phyloP scores from a whole-genome alignment of 2,329 filamentous ascomycete species.

The Talaromyces sp. region DNA sequence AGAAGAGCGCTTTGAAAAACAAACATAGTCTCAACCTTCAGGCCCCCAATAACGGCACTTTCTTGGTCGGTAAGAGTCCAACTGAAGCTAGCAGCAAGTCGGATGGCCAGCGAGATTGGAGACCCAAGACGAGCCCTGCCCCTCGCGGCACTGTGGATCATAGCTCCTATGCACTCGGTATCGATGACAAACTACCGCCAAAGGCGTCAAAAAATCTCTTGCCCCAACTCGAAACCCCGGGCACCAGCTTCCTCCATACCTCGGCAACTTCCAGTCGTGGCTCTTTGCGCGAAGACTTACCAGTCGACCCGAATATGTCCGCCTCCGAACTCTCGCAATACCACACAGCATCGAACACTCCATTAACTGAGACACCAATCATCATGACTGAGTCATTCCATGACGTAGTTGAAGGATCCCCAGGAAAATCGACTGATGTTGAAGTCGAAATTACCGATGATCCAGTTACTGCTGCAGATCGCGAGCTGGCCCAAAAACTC shows the following conservation, averaged over 20 bases:
- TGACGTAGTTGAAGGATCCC: slow-evolving; percentile 2
- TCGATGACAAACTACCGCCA: slow-evolving; percentile 2
- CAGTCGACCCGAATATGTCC: slow-evolving; percentile 29
- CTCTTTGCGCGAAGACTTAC: slow-evolving; percentile 17
- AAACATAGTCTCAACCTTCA: slow-evolving; percentile 26
- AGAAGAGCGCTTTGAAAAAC: slow-evolving; percentile 19
- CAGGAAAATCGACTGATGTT: slow-evolving; percentile 14
- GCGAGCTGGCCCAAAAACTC: slow-evolving; percentile 73
- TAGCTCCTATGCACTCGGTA: slow-evolving; percentile 10
- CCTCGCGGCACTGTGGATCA: slow-evolving; percentile 8
- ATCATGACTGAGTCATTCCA: slow-evolving; percentile 8
- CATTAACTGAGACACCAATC: slow-evolving; percentile 9
- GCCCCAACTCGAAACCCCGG: slow-evolving; percentile 3
- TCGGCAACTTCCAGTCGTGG: slow-evolving; percentile 9
- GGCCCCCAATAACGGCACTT: slow-evolving; percentile 25
- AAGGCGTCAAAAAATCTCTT: slow-evolving; percentile 6
- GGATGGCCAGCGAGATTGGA: slow-evolving; percentile 5
- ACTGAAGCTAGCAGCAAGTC: slow-evolving; percentile 24
- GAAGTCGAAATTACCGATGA: slow-evolving; percentile 17
- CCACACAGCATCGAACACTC: slow-evolving; percentile 40
- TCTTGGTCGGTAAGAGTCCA: slow-evolving; percentile 32
- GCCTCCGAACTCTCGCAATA: slow-evolving; percentile 40
- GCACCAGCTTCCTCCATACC: slow-evolving; percentile 3
- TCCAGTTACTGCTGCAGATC: slow-evolving; percentile 59
- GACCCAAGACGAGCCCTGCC: slow-evolving; percentile 21